A percentile compares a stretch with the other conserved stretches of the same genome.
Evolutionary conservation across 805 yeast genomes (phyloP).

Genomic region (Zygosaccharomyces lentus): DNA sequence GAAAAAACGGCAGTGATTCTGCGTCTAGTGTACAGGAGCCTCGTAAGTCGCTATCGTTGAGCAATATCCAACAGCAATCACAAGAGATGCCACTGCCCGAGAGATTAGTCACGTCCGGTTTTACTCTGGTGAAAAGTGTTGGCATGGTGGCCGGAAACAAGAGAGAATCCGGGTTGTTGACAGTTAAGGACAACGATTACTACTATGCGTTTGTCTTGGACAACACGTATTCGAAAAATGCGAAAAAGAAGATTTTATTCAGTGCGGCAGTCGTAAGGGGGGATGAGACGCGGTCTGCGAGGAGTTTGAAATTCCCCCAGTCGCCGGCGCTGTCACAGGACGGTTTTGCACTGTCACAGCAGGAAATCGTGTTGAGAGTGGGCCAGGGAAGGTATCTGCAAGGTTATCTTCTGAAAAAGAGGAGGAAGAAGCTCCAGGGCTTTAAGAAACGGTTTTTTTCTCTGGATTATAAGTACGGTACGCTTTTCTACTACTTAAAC

Average conservation of each 20-base stretch:
- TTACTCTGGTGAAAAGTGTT: constrained; percentile 48
- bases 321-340: constrained; percentile 15
- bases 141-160: constrained; percentile 60
- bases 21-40: constrained; percentile 14
- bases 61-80: constrained; percentile 36
- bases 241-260: constrained; percentile 75
- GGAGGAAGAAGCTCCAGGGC: constrained; percentile 81
- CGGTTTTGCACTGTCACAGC: constrained; percentile 19
- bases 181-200: constrained; percentile 60
- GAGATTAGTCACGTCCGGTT: constrained; percentile 50
- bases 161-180: constrained; percentile 55
- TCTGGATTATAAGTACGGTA: constrained; percentile 75
- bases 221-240: constrained; percentile 83
- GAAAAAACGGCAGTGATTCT: constrained; percentile 16
- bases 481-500: constrained; percentile 74
- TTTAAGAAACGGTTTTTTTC: constrained; percentile 81
- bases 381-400: constrained; percentile 65
- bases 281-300: constrained; percentile 15
- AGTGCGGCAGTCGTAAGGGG: constrained; percentile 40
- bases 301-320: constrained; percentile 15
- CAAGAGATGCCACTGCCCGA: constrained; percentile 48
- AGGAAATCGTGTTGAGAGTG: constrained; percentile 20
- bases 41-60: constrained; percentile 34
- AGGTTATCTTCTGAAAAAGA: constrained; percentile 72
- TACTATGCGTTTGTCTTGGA: constrained; percentile 83